These are phyloP conservation scores for Lyophyllum shimeji DNA, from an alignment of 768 basidiomycete species.

Conservation along the genomic window DNA sequence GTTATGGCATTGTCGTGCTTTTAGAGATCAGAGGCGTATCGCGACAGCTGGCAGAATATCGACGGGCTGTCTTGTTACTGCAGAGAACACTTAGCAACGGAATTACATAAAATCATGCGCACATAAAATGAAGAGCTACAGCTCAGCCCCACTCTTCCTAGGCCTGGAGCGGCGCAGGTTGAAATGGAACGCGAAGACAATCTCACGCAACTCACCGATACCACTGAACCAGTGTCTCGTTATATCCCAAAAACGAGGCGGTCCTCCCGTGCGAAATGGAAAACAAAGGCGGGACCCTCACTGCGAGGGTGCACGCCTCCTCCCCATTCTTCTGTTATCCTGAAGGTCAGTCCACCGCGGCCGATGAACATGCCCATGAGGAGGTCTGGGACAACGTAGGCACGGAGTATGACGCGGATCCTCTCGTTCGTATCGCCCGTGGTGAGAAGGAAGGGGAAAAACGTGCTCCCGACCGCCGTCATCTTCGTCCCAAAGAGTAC, in stretches of 20 bases:
- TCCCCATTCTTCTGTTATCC: no score
- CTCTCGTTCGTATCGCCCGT: background rate
- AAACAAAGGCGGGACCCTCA: background rate
- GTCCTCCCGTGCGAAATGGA: background rate
- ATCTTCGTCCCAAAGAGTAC: background rate
- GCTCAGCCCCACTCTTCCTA: no score
- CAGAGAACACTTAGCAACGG: no score
- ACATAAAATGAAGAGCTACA: no score
- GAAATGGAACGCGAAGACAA: background rate
- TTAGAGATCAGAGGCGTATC: background rate
- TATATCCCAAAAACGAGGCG: background rate
- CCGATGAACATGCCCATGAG: constrained; percentile 7
- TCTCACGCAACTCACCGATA: background rate
- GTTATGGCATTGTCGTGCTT: background rate
- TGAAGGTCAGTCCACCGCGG: background rate
- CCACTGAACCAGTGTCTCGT: background rate
- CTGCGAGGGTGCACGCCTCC: background rate
- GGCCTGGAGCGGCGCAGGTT: no score
- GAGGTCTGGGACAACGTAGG: constrained; percentile 2
- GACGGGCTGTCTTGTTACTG: no score
- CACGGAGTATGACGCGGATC: background rate
- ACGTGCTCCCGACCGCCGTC: background rate
- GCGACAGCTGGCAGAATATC: no score
- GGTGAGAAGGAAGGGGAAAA: constrained; percentile 7
- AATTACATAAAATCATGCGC: no score